Conservation (phyloP, 2,329 filamentous ascomycete genomes). For the Bimuria novae-zelandiae region DNA sequence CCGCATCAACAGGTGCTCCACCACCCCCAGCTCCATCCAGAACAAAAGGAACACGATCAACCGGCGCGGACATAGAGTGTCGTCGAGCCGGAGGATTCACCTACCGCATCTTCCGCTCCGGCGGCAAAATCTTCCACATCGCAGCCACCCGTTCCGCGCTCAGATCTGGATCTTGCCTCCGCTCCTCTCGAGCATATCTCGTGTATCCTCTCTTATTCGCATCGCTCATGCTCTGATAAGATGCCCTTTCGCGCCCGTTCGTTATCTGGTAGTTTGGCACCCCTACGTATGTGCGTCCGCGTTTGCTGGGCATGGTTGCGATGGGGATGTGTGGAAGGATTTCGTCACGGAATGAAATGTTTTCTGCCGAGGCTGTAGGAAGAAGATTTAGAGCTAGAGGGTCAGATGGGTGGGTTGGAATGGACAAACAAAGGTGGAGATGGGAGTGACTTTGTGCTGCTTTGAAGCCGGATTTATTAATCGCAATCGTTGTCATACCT, state of each 20-base stretch:
- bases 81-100: no score
- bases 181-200: background rate
- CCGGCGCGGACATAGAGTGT: no score
- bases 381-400: no score
- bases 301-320: background rate
- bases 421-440: background rate
- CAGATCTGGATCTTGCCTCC: background rate
- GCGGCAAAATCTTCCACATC: background rate
- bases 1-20: no score
- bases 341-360: no score
- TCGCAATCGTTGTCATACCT: no score
- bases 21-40: no score
- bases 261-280: background rate
- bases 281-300: background rate
- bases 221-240: background rate
- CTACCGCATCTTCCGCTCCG: no score
- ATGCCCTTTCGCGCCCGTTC: background rate
- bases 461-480: background rate
- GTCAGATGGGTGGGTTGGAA: no score
- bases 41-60: no score
- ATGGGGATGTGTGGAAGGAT: no score
- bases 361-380: no score
- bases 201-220: background rate
- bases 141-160: background rate
- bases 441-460: background rate